Percentiles rank a stretch among this genome's conserved stretches.
These are phyloP conservation scores for Ganoderma lucidum DNA, from an alignment of 1,284 basidiomycete species.

Conservation along the genomic window DNA sequence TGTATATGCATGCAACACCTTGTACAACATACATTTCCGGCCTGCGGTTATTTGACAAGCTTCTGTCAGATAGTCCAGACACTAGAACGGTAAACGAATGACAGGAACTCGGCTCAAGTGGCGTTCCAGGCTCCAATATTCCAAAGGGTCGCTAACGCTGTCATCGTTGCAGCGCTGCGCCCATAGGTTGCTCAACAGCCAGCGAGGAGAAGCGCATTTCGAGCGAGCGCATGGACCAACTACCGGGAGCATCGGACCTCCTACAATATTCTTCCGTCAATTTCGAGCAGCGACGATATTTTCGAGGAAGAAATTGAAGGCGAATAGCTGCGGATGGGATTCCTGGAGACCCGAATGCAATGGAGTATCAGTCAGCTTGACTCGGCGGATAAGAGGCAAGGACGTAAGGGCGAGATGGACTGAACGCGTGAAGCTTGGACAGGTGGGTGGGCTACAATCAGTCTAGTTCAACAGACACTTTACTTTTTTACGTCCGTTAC, in stretches of 20 bases:
- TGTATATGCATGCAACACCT: background rate
- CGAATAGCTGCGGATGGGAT: background rate
- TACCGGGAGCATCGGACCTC: background rate
- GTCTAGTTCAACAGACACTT: background rate
- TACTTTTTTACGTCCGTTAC: background rate
- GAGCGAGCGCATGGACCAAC: background rate
- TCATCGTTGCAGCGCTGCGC: too few relatives aligned
- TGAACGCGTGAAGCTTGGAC: background rate
- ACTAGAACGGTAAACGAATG: background rate
- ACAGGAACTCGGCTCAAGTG: background rate
- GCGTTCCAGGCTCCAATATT: too few relatives aligned
- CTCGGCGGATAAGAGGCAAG: background rate
- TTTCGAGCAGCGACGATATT: background rate
- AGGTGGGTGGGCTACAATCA: background rate
- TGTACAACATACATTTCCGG: background rate
- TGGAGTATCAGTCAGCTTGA: background rate
- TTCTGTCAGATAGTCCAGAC: background rate
- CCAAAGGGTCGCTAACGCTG: too few relatives aligned
- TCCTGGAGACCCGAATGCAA: background rate
- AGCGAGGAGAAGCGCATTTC: background rate
- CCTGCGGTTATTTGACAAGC: constrained; percentile 2
- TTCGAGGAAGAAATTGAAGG: background rate
- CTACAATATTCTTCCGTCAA: background rate
- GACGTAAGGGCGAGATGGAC: background rate
- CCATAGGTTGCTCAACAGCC: too few relatives aligned